phyloP scores from a whole-genome alignment of 225 moss, liverwort and hornwort genomes.

The Ulota crispa region DNA sequence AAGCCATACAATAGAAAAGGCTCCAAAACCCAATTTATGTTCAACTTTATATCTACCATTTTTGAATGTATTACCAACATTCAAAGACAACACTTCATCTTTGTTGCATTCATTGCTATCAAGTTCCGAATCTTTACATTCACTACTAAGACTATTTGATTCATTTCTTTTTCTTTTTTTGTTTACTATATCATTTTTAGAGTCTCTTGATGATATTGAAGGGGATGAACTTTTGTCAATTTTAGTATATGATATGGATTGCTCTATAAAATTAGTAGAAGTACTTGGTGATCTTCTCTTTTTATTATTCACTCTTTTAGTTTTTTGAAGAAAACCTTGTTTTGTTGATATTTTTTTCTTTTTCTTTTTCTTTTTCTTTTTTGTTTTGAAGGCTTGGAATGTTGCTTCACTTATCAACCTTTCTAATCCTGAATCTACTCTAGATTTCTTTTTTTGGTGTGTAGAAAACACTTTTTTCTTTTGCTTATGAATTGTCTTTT shows the following conservation, averaged over 20 bases:
- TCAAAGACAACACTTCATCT: conserved; percentile 29
- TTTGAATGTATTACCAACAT: conserved; percentile 26
- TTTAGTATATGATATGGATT: not conserved
- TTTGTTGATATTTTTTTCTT: not conserved
- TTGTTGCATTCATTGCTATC: conserved; percentile 9
- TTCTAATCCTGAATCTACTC: not conserved
- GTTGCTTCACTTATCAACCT: conserved; percentile 27
- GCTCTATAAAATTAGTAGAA: not conserved
- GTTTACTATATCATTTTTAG: not conserved
- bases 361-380: accelerated
- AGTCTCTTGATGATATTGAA: conserved; percentile 30
- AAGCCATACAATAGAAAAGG: conserved; percentile 49
- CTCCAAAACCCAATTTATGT: conserved; percentile 34
- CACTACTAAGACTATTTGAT: conserved; percentile 28
- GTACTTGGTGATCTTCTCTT: conserved; percentile 2
- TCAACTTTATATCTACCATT: conserved; percentile 41
- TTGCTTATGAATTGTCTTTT: not conserved
- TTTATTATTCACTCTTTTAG: not conserved
- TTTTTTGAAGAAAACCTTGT: not conserved
- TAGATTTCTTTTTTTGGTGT: accelerated
- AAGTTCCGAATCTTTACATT: conserved; percentile 11
- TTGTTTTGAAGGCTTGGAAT: not conserved
- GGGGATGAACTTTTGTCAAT: conserved; percentile 16
- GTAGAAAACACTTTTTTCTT: not conserved
- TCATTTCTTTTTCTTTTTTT: not conserved